A percentile compares a stretch with the other conserved stretches of the same genome.
phyloP scores from a whole-genome alignment of 495 filamentous ascomycete species.

The Xylaria acuta region DNA sequence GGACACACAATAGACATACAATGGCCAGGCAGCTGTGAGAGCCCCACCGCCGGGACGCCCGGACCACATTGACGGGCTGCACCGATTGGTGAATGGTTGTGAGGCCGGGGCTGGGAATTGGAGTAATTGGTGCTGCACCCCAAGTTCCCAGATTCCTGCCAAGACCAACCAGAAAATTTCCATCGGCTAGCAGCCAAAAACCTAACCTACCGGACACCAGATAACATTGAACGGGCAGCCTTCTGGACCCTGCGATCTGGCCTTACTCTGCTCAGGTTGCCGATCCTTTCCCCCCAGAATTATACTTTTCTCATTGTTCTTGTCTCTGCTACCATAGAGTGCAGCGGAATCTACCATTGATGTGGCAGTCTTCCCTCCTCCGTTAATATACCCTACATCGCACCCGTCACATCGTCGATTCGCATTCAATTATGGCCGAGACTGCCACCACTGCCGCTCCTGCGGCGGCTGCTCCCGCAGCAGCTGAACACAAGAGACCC shows the following conservation, averaged over 20 bases:
- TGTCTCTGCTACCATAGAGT: neutral
- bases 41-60: neutral
- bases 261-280: conserved; percentile 34
- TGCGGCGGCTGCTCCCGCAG: conserved; percentile 44
- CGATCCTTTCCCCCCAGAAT: conserved; percentile 15
- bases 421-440: conserved; percentile 48
- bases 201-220: neutral
- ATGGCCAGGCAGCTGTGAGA: neutral
- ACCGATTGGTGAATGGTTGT: neutral
- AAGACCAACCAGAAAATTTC: conserved; percentile 33
- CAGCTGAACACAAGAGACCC: conserved; percentile 61
- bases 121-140: neutral
- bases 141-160: conserved; percentile 17
- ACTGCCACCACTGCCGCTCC: conserved; percentile 37
- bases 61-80: neutral
- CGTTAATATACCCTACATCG: conserved; percentile 8
- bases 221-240: neutral
- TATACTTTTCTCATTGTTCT: neutral
- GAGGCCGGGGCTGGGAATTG: neutral
- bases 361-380: conserved; percentile 21
- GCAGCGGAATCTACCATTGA: conserved; percentile 16
- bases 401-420: neutral
- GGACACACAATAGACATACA: neutral
- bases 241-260: conserved; percentile 42
- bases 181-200: conserved; percentile 26